Evolutionary conservation across 306 rosid genomes (phyloP).

Genomic region (Hylodesmum podocarpum): DNA sequence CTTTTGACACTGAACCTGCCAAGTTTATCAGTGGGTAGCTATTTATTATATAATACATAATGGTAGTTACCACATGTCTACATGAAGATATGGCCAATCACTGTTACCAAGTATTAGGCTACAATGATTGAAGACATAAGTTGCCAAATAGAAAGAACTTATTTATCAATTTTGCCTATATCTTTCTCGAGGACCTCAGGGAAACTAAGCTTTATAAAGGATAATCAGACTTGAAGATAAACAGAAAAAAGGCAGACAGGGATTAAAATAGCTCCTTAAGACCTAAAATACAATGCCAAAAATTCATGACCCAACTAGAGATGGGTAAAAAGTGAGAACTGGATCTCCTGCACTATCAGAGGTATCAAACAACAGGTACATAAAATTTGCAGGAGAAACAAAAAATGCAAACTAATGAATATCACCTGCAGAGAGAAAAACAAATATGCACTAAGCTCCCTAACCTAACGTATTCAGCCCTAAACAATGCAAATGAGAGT

Average conservation of each 20-base stretch:
- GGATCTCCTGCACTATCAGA: neutral
- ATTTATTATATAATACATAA: neutral
- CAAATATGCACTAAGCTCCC: no score
- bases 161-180: neutral
- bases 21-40: neutral
- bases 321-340: neutral
- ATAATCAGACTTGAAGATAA: neutral
- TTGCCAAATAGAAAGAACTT: neutral
- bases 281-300: neutral
- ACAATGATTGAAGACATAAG: neutral
- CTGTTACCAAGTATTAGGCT: neutral
- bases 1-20: neutral
- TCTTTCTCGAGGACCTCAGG: neutral
- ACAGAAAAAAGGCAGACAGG: neutral
- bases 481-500: no score
- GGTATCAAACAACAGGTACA: neutral
- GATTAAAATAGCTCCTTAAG: neutral
- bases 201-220: neutral
- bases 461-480: no score
- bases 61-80: neutral
- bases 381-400: constrained; percentile 18
- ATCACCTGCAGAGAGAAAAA: neutral
- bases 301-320: neutral
- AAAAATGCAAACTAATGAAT: neutral
- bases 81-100: neutral